Base-by-base conservation (phyloP, 148 eudicot genomes). In the Linanthus parryae region DNA sequence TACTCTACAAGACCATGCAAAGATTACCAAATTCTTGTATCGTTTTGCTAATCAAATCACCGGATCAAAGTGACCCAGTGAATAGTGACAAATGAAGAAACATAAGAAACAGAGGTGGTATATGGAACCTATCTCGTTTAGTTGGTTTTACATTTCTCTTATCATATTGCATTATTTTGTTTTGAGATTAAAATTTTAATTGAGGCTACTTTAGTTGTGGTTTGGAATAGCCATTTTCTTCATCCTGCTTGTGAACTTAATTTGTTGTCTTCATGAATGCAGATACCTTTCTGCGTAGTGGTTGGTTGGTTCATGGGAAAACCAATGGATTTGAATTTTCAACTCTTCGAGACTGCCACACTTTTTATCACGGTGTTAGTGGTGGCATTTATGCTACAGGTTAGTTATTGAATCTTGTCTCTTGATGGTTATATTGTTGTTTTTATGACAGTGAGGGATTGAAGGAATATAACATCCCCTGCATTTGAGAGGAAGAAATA, bases 331-430 rank as follows among this genome's bases (percentile, higher is more conserved):
- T 69, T 91, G 81, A 91, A 87, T 64, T 91, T 91, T 52, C 83
- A 77, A 69, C 81, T 91, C 44, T 91, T 91, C 48, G 98, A 91
- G 74, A 91, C 98, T 12, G 94, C 98, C 36, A 79, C 94, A 0
- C 94, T 91, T 47, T 91, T 91, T 55, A 83, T 91, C 51, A 82
- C 98, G 6, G 98, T 91, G 44, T 58, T 91, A 55, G 94, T 91
- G 31, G 98, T 91, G 71, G 96, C 94, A 36, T 91, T 91, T 65
- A 79, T 91, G 90, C 77, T 91, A 64, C 95, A 87, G 98, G 98
- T 91, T 70, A 28, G 73, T 33, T 52, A 47, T 17, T 53, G 8
- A 8, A 8, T 4, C 7, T 47, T 25, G n/a, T 45, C 28, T 47
- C 33, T 47, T 24, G 31, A 7, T 2, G 3, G 19, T 44, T 19